A percentile compares a stretch with the other conserved stretches of the same genome.
phyloP scores from a whole-genome alignment of 169 alveolate species.

The Toxoplasma gondii region DNA sequence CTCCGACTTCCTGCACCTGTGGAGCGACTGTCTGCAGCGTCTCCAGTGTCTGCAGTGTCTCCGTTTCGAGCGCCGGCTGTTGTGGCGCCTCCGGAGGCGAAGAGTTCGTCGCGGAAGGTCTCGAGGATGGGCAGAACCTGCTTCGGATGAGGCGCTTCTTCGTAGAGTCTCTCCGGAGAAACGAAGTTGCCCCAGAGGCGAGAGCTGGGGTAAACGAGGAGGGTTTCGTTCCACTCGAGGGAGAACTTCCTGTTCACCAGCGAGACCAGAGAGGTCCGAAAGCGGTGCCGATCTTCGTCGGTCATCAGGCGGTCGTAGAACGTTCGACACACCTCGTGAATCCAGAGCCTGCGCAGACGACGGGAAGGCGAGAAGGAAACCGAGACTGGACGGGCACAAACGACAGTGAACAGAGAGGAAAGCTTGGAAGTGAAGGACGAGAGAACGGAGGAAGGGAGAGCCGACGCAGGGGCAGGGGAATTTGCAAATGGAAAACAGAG shows the following conservation, averaged over 20 bases:
- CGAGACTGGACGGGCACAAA: no score
- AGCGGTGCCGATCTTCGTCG: slow-evolving; percentile 86
- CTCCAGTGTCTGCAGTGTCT: slow-evolving; percentile 74
- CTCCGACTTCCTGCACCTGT: slow-evolving; percentile 74
- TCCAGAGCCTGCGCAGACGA: slow-evolving; percentile 88
- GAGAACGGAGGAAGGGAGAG: no score
- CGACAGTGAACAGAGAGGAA: no score
- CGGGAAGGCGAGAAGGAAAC: neutral
- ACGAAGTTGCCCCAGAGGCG: slow-evolving; percentile 72
- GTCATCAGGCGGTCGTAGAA: slow-evolving; percentile 93
- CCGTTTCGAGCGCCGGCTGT: slow-evolving; percentile 20
- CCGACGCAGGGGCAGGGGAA: no score
- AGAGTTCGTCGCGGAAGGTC: slow-evolving; percentile 89
- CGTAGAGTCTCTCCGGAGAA: slow-evolving; percentile 64
- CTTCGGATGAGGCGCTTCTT: slow-evolving; percentile 47
- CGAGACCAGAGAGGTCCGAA: slow-evolving; percentile 57
- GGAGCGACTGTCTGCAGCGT: slow-evolving; percentile 74
- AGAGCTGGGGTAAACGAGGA: slow-evolving; percentile 60
- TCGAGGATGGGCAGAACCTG: slow-evolving; percentile 73
- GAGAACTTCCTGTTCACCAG: slow-evolving; percentile 85
- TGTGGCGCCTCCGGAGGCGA: slow-evolving; percentile 79
- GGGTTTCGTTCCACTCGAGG: slow-evolving; percentile 83
- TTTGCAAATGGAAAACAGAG: no score
- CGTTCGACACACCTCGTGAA: slow-evolving; percentile 93
- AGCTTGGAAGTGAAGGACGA: no score